Conservation (phyloP, 2,329 filamentous ascomycete species). For the Berkeleyomyces basicola region DNA sequence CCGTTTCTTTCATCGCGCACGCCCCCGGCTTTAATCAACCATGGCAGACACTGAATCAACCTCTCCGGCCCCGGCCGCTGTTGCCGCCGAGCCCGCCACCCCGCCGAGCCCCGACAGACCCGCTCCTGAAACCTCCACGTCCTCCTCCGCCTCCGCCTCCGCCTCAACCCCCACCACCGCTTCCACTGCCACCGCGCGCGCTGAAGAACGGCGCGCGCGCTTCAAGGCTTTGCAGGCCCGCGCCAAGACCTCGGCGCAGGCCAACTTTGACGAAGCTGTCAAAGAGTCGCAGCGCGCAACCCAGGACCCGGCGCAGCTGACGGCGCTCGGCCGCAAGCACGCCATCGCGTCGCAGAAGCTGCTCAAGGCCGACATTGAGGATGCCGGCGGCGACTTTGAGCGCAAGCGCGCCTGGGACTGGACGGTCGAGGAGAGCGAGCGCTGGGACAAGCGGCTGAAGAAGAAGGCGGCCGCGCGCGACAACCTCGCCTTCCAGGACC, state of each 20-base stretch:
- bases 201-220: conserved; percentile 55
- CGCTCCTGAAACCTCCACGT: conserved; percentile 9
- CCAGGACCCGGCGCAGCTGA: conserved; percentile 60
- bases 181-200: conserved; percentile 25
- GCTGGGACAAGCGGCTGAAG: conserved; percentile 78
- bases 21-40: not conserved
- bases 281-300: conserved; percentile 66
- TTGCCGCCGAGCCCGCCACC: not conserved
- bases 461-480: conserved; percentile 72
- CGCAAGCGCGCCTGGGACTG: conserved; percentile 98
- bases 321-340: conserved; percentile 66
- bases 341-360: conserved; percentile 85
- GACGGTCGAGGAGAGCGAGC: conserved; percentile 86
- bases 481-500: conserved; percentile 80
- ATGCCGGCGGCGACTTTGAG: conserved; percentile 80
- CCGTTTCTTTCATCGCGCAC: not conserved
- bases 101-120: too few species aligned
- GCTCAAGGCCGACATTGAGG: conserved; percentile 78
- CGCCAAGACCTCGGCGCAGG: conserved; percentile 52
- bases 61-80: not conserved
- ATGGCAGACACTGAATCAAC: conserved; percentile 13
- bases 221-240: conserved; percentile 80
- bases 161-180: conserved; percentile 11
- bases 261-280: conserved; percentile 70
- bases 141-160: not conserved